phyloP scores from a whole-genome alignment of 2,329 filamentous ascomycete genomes.

The Sporothrix luriei region DNA sequence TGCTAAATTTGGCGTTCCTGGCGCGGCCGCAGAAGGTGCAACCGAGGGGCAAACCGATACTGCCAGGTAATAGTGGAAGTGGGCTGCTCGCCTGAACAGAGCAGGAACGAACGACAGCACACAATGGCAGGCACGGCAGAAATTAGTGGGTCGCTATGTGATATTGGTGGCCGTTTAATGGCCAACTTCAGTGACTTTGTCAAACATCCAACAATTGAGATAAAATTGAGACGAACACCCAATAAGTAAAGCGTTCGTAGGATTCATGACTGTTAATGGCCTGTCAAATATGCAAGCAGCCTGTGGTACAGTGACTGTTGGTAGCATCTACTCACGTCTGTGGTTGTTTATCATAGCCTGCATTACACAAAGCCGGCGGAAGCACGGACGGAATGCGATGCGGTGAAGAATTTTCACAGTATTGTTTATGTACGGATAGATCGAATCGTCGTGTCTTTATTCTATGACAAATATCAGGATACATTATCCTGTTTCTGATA shows the following conservation, averaged over 20 bases:
- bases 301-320: background rate
- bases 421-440: background rate
- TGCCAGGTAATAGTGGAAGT: background rate
- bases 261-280: background rate
- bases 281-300: background rate
- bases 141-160: conserved; percentile 13
- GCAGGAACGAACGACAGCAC: background rate
- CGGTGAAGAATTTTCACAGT: conserved; percentile 5
- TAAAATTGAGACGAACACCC: background rate
- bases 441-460: background rate
- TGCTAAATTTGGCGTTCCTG: background rate
- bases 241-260: background rate
- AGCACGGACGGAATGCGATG: background rate
- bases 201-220: background rate
- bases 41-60: no score
- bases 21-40: conserved; percentile 11
- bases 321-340: background rate
- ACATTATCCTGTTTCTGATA: no score
- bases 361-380: conserved; percentile 18
- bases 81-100: background rate
- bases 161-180: background rate
- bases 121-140: background rate
- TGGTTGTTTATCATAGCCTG: background rate
- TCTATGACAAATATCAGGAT: background rate
- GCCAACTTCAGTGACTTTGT: background rate